Evolutionary conservation across 768 basidiomycete species (phyloP).

Genomic region (Leccinum broughii): DNA sequence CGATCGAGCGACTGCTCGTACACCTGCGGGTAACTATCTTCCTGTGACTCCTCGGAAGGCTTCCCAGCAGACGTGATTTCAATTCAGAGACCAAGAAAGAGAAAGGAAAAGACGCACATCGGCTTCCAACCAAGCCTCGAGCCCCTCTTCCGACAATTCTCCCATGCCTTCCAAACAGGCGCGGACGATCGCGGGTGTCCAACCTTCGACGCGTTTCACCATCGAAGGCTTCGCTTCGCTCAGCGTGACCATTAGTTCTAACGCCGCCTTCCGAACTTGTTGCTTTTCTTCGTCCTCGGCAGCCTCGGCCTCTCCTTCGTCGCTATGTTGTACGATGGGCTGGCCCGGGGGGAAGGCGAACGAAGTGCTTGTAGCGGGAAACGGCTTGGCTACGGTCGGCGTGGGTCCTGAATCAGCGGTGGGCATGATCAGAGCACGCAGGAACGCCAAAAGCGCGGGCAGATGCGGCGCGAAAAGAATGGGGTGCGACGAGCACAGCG

Average conservation of each 20-base stretch:
- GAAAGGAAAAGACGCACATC: conserved; percentile 56
- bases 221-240: conserved; percentile 71
- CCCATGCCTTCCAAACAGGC: conserved; percentile 84
- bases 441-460: conserved; percentile 62
- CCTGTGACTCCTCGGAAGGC: conserved; percentile 63
- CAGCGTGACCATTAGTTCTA: conserved; percentile 84
- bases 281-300: conserved; percentile 65
- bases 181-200: conserved; percentile 68
- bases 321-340: conserved; percentile 19
- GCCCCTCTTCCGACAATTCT: conserved; percentile 63
- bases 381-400: conserved; percentile 50
- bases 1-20: conserved; percentile 86
- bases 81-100: conserved; percentile 16
- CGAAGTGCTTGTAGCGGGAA: conserved; percentile 34
- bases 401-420: conserved; percentile 53
- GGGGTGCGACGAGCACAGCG: conserved; percentile 67
- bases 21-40: conserved; percentile 66
- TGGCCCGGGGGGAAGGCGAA: conserved; percentile 43
- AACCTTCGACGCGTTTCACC: conserved; percentile 67
- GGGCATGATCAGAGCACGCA: conserved; percentile 72
- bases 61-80: conserved; percentile 26
- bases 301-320: conserved; percentile 36
- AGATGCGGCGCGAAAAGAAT: conserved; percentile 76
- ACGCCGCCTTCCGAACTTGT: conserved; percentile 66
- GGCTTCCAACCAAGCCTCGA: conserved; percentile 66